phyloP scores from a whole-genome alignment of 176 grass and related monocot species.

The Eragrostis curvula region DNA sequence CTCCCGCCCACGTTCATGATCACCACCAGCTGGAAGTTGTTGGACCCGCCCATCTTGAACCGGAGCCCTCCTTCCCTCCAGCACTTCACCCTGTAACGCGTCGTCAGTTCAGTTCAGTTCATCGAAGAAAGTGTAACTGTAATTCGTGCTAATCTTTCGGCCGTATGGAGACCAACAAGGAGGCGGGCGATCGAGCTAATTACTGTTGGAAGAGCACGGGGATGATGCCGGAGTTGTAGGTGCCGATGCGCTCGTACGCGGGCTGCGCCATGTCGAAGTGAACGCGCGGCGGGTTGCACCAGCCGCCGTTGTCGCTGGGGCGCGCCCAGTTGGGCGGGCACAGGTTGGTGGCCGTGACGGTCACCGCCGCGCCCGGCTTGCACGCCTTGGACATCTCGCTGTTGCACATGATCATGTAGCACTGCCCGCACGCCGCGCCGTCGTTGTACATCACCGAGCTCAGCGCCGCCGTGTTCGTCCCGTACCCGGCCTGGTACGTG shows the following conservation, averaged over 20 bases:
- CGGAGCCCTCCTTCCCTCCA: constrained; percentile 23
- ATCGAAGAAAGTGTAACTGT: too few relatives aligned
- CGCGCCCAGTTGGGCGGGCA: constrained; percentile 78
- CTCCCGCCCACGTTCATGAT: constrained; percentile 30
- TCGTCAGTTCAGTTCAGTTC: not conserved
- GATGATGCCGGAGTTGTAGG: constrained; percentile 37
- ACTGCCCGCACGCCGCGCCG: constrained; percentile 72
- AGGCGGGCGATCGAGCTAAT: too few relatives aligned
- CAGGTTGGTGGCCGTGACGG: constrained; percentile 73
- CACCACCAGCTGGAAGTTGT: constrained; percentile 11
- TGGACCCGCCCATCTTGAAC: constrained; percentile 24
- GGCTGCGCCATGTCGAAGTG: constrained; percentile 67
- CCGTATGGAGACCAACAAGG: not conserved
- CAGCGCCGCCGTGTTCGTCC: constrained; percentile 68
- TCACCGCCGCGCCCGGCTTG: constrained; percentile 22
- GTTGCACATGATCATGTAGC: constrained; percentile 72
- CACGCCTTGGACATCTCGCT: constrained; percentile 15
- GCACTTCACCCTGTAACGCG: constrained; percentile 23
- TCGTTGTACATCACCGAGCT: constrained; percentile 69
- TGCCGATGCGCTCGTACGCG: constrained; percentile 32
- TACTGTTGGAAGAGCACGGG: constrained; percentile 34
- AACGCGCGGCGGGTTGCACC: constrained; percentile 75
- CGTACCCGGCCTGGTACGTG: constrained; percentile 66
- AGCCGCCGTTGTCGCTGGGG: constrained; percentile 71
- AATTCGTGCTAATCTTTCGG: too few relatives aligned